Evolutionary conservation across 495 filamentous ascomycete genomes (phyloP), one percentile per base, ranked within the genome.

Genomic region (Talaromyces proteolyticus): DNA sequence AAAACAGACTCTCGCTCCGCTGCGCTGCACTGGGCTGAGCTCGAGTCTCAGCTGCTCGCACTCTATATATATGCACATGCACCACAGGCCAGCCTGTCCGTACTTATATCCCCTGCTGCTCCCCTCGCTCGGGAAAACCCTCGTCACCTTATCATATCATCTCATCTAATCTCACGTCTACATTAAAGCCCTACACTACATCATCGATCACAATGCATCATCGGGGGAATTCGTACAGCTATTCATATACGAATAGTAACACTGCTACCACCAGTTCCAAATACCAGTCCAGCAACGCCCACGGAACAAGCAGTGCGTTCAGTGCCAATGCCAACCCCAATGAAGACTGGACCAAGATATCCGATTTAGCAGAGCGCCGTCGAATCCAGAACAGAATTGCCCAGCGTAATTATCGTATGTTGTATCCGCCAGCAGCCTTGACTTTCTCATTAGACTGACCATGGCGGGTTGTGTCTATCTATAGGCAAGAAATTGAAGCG

Each of bases 271-370:
- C 40, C 51, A 65, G 45, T 57, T 57, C 44, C 61, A 81, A 84
- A 54, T 82, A 84, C 55, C 29, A 34, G 29, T 34, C 29, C 29
- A 34, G 29, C 29, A 1, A 34, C 29, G 14, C 14, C 8, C 85
- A 89, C 62, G 84, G 81, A 54, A 94, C 89, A 40, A 94, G 91
- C 73, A 95, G 90, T 66, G 93, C 94, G 54, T 96, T 96, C 80
- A 95, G 91, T 73, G 86, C 87, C 56, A 93, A 88, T 53, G 94
- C 93, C 57, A 93, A 96, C 67, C 91, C 93, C 49, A 91, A 95
- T 57, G 92, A 97, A 70, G 92, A 97, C 74, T 97, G 92, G 92
- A 97, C 92, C 62, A 93, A 97, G 81, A 96, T 97, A 69, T 96
- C 93, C 40, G 92, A 97, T 64, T 79, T 96, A 37, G 92, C 92